Evolutionary conservation across 441 rosid species (phyloP), one percentile per base, ranked within the genome.

Genomic region (Brassica hybrid): DNA sequence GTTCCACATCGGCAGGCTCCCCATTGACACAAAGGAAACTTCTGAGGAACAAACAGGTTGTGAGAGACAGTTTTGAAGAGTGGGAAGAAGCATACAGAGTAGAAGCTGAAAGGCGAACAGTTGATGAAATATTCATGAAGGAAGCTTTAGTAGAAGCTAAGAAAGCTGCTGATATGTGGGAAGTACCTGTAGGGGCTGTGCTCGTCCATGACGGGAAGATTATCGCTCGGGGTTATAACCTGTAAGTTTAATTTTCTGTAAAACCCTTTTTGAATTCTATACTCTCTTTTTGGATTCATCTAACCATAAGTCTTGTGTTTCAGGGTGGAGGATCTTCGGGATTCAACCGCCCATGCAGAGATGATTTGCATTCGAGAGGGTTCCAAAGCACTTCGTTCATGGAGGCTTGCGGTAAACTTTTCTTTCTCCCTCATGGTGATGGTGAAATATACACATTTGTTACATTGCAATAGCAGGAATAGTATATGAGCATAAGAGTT

Each of bases 291-390:
- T 36, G 60, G 67, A 57, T 52, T 52, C 34, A 61, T 62, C 43
- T 19, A 23, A 75, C 54, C 1, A 6, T 67, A 13, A 5, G 62
- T 74, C 38, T 48, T 75, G 45, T 76, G 69, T 85, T 84, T 83
- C 89, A 95, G 99, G 79, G 99, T 96, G 78, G 98, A 96, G 83
- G 89, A 92, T 83, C 84, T 94, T 70, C 88, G 97, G 69, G 99
- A 96, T 84, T 91, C 99, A 63, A 92, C 99, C 12, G 97, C 99
- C 19, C 98, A 92, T 83, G 99, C 99, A 43, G 98, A 96, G 88
- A 90, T 96, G 91, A 88, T 94, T 32, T 94, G 99, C 80, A 92
- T 96, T 69, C 87, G 97, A 74, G 97, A 88, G 83, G 99, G 96
- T 75, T 96, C 98, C 5, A 91, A 86, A 38, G 82, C 74, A 56